A percentile compares a stretch with the other conserved stretches of the same genome.
Conservation (phyloP, 805 yeast genomes). For the Suhomyces pyralidae region DNA sequence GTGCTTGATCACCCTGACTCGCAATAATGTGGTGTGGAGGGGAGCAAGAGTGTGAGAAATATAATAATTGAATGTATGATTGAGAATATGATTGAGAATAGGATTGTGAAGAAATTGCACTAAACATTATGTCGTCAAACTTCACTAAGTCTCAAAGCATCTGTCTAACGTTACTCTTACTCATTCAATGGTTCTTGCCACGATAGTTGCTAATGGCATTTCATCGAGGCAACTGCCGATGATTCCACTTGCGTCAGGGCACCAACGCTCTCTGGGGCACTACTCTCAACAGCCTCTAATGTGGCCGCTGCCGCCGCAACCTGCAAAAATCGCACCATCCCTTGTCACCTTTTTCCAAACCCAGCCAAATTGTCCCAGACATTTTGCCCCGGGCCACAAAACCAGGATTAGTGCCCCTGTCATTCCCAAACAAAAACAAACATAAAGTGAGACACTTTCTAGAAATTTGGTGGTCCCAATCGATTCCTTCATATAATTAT, state of each 20-base stretch:
- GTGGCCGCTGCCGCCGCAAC: neutral
- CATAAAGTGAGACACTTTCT: conserved; percentile 5
- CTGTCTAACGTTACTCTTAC: no score
- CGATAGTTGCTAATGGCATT: neutral
- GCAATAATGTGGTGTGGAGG: neutral
- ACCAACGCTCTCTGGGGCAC: neutral
- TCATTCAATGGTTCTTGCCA: no score
- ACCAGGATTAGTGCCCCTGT: neutral
- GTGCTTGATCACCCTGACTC: neutral
- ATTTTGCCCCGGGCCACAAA: neutral
- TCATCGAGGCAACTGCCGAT: neutral
- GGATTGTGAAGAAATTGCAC: no score
- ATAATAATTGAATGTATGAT: no score
- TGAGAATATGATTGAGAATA: no score
- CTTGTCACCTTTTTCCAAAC: neutral
- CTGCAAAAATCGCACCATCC: neutral
- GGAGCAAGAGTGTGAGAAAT: neutral
- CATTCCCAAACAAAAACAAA: conserved; percentile 3
- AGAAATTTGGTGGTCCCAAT: neutral
- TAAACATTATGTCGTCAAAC: no score
- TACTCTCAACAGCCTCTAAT: neutral
- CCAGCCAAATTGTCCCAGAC: neutral
- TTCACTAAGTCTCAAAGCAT: no score
- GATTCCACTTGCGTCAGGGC: neutral
- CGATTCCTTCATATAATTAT: neutral